phyloP scores from a whole-genome alignment of 345 rosid species.

The Linum lewisii region DNA sequence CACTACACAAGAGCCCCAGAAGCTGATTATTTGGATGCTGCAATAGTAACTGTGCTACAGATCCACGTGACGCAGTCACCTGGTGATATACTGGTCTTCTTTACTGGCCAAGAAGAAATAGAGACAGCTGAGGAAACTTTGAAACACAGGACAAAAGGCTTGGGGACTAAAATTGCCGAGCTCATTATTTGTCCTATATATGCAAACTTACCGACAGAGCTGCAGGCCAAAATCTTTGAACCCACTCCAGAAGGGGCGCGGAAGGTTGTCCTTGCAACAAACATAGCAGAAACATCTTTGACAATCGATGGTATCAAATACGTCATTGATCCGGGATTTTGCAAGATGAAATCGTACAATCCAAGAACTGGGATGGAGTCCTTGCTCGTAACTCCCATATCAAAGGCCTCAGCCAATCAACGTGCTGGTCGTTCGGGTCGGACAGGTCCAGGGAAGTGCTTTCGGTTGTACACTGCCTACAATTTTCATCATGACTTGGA shows the following conservation, averaged over 20 bases:
- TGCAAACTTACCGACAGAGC: constrained; percentile 94
- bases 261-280: constrained; percentile 91
- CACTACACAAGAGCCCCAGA: constrained; percentile 94
- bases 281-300: constrained; percentile 94
- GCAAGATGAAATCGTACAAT: constrained; percentile 92
- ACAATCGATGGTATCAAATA: constrained; percentile 91
- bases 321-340: constrained; percentile 93
- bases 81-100: constrained; percentile 85
- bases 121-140: constrained; percentile 93
- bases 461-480: constrained; percentile 72
- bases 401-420: constrained; percentile 94
- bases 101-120: constrained; percentile 97
- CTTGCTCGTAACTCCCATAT: constrained; percentile 75
- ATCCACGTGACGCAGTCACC: constrained; percentile 72
- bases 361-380: constrained; percentile 99
- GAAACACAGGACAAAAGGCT: constrained; percentile 79
- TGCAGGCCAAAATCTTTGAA: constrained; percentile 93
- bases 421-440: constrained; percentile 97
- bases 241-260: constrained; percentile 97
- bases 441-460: constrained; percentile 94
- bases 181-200: constrained; percentile 93
- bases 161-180: constrained; percentile 91
- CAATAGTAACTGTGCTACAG: constrained; percentile 79
- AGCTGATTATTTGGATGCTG: constrained; percentile 95
- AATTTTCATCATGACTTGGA: constrained; percentile 80